phyloP scores from a whole-genome alignment of 2,329 filamentous ascomycete species.

The Microdochium bolleyi region DNA sequence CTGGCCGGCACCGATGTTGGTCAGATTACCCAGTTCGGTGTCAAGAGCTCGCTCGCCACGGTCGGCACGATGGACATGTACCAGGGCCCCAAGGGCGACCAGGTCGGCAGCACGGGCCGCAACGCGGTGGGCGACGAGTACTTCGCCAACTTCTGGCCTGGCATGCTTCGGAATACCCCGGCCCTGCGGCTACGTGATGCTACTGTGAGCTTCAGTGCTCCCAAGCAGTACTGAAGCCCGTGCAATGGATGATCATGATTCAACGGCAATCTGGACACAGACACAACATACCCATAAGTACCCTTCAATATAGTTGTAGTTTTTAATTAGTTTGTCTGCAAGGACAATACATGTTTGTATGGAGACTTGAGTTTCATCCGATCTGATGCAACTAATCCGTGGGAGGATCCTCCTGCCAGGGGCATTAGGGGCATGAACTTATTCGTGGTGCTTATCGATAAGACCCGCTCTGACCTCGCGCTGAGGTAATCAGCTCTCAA shows the following conservation, averaged over 20 bases:
- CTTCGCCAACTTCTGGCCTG: conserved; percentile 6
- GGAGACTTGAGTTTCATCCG: too few species aligned
- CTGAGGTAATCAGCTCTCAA: not conserved
- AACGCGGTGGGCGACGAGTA: conserved; percentile 7
- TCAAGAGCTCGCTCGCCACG: not conserved
- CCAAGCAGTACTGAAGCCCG: conserved; percentile 4
- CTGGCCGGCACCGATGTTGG: conserved; percentile 13
- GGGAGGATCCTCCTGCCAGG: too few species aligned
- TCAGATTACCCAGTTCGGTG: conserved; percentile 10
- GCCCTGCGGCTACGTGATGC: conserved; percentile 2
- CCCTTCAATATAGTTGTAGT: too few species aligned
- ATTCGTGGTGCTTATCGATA: too few species aligned
- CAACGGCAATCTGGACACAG: too few species aligned
- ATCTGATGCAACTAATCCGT: too few species aligned
- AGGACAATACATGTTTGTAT: too few species aligned
- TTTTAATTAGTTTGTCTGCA: too few species aligned
- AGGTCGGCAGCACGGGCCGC: not conserved
- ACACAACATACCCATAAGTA: too few species aligned
- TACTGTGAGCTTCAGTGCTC: conserved; percentile 2
- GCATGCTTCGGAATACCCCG: not conserved
- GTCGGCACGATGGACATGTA: conserved; percentile 3
- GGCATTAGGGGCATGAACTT: too few species aligned
- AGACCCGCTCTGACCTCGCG: not conserved
- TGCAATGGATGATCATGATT: not conserved
- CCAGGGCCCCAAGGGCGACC: conserved; percentile 3